Evolutionary conservation across 2,329 filamentous ascomycete genomes (phyloP).

Genomic region (Neopestalotiopsis sp.): DNA sequence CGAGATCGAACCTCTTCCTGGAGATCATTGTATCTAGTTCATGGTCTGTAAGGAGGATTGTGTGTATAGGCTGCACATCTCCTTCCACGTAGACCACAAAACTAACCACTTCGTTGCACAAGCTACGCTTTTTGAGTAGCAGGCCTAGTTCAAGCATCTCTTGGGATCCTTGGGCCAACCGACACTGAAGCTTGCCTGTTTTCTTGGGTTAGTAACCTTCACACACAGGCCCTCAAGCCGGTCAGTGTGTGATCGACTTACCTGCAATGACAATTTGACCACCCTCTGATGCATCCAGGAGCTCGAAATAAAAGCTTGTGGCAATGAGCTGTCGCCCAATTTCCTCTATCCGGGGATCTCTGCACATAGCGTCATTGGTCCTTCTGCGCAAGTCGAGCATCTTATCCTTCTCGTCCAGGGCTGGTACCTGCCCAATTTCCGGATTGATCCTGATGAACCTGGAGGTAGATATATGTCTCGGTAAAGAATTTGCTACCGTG

Average conservation of each 20-base stretch:
- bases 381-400: constrained; percentile 13
- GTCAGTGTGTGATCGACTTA: background rate
- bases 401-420: constrained; percentile 20
- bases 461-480: background rate
- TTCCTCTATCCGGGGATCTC: background rate
- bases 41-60: constrained; percentile 6
- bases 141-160: constrained; percentile 14
- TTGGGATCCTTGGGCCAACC: constrained; percentile 13
- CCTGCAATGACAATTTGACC: background rate
- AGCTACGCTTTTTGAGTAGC: constrained; percentile 2
- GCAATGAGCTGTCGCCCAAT: constrained; percentile 19
- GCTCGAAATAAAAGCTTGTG: constrained; percentile 19
- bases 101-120: background rate
- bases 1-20: constrained; percentile 11
- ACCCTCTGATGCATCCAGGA: constrained; percentile 7
- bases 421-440: constrained; percentile 9
- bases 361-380: background rate
- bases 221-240: background rate
- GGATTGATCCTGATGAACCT: constrained; percentile 13
- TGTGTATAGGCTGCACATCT: background rate
- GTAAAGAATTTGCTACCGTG: constrained; percentile 13
- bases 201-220: background rate
- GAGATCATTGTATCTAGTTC: constrained; percentile 11
- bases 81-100: constrained; percentile 8
- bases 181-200: constrained; percentile 17